These are phyloP conservation scores for Rhododendron williamsianum DNA, from an alignment of 148 eudicot genomes.

Conservation along the genomic window DNA sequence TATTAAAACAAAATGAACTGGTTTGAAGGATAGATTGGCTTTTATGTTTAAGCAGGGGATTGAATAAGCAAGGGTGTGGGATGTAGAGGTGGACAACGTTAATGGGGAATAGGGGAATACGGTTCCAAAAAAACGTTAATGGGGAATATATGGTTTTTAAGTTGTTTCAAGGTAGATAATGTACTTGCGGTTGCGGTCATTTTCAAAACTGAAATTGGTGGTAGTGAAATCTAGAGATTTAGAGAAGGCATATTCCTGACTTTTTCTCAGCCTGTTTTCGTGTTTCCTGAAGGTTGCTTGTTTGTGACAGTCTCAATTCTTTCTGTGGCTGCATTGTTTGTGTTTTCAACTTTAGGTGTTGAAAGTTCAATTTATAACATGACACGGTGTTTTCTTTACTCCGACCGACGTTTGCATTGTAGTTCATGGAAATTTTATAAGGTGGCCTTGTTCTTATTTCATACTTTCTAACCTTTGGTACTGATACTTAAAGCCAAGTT, in stretches of 20 bases:
- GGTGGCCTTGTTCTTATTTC: background rate
- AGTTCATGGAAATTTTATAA: background rate
- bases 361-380: background rate
- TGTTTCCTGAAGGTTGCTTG: background rate
- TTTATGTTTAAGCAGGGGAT: background rate
- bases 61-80: background rate
- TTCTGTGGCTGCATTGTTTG: background rate
- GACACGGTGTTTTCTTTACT: background rate
- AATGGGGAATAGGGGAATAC: background rate
- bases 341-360: background rate
- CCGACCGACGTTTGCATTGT: background rate
- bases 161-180: slow-evolving; percentile 1
- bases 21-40: background rate
- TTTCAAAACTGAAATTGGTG: background rate
- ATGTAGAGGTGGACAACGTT: background rate
- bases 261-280: background rate
- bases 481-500: background rate
- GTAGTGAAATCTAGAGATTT: background rate
- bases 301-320: background rate
- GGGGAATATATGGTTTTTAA: background rate
- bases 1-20: background rate
- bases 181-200: background rate
- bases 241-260: background rate
- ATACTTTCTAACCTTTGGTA: background rate
- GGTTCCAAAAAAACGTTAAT: too few species aligned